phyloP scores from a whole-genome alignment of 192 early-diverging fungal genomes.

The Podila epicladia region DNA sequence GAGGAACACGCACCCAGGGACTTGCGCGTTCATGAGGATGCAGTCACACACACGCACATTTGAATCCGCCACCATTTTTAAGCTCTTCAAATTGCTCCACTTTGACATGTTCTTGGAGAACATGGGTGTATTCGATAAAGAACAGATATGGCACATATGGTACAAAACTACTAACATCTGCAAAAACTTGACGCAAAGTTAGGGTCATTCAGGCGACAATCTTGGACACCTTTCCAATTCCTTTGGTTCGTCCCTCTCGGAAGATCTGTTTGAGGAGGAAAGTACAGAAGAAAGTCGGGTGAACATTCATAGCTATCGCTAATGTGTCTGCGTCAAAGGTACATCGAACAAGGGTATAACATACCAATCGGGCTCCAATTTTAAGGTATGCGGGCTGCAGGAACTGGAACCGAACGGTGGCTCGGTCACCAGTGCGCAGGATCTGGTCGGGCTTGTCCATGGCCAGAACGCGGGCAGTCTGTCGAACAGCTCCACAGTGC shows the following conservation, averaged over 20 bases:
- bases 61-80: background rate
- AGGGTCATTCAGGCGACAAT: constrained; percentile 44
- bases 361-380: constrained; percentile 66
- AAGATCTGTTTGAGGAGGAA: constrained; percentile 54
- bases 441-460: constrained; percentile 69
- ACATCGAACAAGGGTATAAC: background rate
- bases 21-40: background rate
- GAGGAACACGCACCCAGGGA: background rate
- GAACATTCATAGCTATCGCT: background rate
- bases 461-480: constrained; percentile 85
- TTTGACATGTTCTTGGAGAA: too few species aligned
- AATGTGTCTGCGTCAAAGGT: constrained; percentile 42
- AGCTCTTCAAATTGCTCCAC: too few species aligned
- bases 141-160: too few species aligned
- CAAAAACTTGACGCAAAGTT: background rate
- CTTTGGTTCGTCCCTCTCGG: constrained; percentile 88
- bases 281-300: background rate
- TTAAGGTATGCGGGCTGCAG: constrained; percentile 78
- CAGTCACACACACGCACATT: background rate
- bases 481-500: constrained; percentile 87
- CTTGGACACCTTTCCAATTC: constrained; percentile 84
- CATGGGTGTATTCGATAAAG: too few species aligned
- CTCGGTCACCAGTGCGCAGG: constrained; percentile 88
- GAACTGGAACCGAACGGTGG: constrained; percentile 74
- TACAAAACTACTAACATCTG: too few species aligned